Percentiles rank a stretch among this genome's conserved stretches.
phyloP scores from a whole-genome alignment of 2,329 filamentous ascomycete species.

The Byssothecium circinans region DNA sequence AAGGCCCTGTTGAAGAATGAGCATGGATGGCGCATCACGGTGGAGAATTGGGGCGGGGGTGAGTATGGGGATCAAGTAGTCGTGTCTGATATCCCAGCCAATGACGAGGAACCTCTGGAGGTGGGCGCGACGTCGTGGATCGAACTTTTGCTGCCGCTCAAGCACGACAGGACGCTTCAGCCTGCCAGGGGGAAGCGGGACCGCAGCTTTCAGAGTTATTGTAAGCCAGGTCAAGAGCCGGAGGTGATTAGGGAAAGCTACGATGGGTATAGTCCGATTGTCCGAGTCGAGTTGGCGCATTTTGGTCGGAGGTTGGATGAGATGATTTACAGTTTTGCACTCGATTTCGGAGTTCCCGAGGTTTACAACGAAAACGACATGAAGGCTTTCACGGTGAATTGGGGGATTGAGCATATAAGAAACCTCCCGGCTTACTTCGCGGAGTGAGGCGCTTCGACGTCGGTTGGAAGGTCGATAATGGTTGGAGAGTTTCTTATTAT shows the following conservation, averaged over 20 bases:
- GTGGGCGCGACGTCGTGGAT: constrained; percentile 12
- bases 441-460: too few relatives aligned
- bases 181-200: not conserved
- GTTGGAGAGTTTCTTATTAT: not conserved
- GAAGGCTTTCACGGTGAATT: not conserved
- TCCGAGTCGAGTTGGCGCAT: constrained; percentile 16
- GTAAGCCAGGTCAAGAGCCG: not conserved
- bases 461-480: not conserved
- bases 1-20: not conserved
- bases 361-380: constrained; percentile 6
- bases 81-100: not conserved
- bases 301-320: constrained; percentile 10
- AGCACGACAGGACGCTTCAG: constrained; percentile 10
- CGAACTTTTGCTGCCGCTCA: constrained; percentile 12
- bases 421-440: not conserved
- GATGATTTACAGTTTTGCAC: constrained; percentile 10
- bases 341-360: not conserved
- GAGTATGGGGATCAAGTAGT: not conserved
- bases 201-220: constrained; percentile 1
- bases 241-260: not conserved
- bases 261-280: constrained; percentile 1
- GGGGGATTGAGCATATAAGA: not conserved
- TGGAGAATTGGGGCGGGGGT: not conserved
- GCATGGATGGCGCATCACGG: not conserved
- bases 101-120: constrained; percentile 4